A percentile compares a stretch with the other conserved stretches of the same genome.
Conservation (phyloP, 2,329 filamentous ascomycete species). For the Aspergillus oerlinghausenensis region DNA sequence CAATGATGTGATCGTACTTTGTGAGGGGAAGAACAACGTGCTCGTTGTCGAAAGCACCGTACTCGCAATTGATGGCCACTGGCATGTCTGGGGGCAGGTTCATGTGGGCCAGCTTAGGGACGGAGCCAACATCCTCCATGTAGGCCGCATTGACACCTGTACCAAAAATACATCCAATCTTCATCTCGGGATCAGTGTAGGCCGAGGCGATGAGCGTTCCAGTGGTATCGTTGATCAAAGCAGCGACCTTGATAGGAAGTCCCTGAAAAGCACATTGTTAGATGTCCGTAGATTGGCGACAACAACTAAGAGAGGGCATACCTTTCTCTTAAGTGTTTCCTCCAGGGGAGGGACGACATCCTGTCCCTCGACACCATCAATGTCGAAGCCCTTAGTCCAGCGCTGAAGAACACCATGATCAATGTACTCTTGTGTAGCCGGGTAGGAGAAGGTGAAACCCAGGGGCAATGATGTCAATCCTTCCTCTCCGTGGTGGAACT, state of each 20-base stretch:
- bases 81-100: conserved; percentile 78
- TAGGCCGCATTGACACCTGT: conserved; percentile 98
- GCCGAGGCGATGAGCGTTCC: conserved; percentile 94
- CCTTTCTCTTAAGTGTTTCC: conserved; percentile 65
- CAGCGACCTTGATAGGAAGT: conserved; percentile 86
- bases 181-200: conserved; percentile 91
- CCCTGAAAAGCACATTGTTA: conserved; percentile 48
- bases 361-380: conserved; percentile 81
- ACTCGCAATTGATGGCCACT: conserved; percentile 97
- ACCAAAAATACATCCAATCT: conserved; percentile 96
- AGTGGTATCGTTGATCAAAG: conserved; percentile 95
- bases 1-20: conserved; percentile 79
- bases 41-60: conserved; percentile 94
- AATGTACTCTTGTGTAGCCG: conserved; percentile 87
- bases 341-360: conserved; percentile 90
- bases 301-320: conserved; percentile 33
- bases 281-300: neutral
- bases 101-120: conserved; percentile 90
- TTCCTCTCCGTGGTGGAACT: conserved; percentile 70
- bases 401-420: conserved; percentile 88
- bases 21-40: conserved; percentile 81
- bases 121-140: conserved; percentile 86
- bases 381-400: conserved; percentile 98
- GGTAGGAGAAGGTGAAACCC: conserved; percentile 95
- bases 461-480: conserved; percentile 63